Conservation (phyloP, 1,284 basidiomycete species). For the Puccinia horiana region DNA sequence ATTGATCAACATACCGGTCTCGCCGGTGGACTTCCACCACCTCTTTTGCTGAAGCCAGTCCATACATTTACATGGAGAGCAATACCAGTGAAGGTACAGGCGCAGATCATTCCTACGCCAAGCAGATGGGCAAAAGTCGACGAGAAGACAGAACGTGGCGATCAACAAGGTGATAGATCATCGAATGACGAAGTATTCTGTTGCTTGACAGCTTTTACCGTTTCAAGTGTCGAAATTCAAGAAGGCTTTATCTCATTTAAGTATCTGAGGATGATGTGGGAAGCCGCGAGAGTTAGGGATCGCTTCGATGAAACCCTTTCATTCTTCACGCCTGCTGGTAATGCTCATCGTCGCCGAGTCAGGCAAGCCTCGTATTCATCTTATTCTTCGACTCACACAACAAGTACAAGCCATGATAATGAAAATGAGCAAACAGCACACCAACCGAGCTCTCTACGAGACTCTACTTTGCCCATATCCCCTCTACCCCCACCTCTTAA, state of each 20-base stretch:
- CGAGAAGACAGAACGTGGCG: background rate
- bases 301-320: background rate
- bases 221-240: constrained; percentile 37
- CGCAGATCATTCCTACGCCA: constrained; percentile 26
- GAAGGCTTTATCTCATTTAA: constrained; percentile 45
- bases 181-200: constrained; percentile 37
- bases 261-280: constrained; percentile 23
- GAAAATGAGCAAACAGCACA: background rate
- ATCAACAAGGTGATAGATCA: background rate
- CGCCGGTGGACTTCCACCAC: constrained; percentile 7
- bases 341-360: constrained; percentile 6
- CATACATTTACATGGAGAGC: constrained; percentile 47
- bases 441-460: background rate
- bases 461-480: background rate
- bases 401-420: background rate
- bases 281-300: background rate
- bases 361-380: constrained; percentile 8
- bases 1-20: background rate
- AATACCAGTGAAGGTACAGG: constrained; percentile 28
- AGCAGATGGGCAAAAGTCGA: constrained; percentile 10
- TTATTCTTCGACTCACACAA: background rate
- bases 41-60: constrained; percentile 31
- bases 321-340: constrained; percentile 35
- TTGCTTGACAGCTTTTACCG: constrained; percentile 44
- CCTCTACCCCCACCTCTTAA: background rate